Evolutionary conservation across 371 early-diverging fungal genomes (phyloP).

Genomic region (Mortierella sp.): DNA sequence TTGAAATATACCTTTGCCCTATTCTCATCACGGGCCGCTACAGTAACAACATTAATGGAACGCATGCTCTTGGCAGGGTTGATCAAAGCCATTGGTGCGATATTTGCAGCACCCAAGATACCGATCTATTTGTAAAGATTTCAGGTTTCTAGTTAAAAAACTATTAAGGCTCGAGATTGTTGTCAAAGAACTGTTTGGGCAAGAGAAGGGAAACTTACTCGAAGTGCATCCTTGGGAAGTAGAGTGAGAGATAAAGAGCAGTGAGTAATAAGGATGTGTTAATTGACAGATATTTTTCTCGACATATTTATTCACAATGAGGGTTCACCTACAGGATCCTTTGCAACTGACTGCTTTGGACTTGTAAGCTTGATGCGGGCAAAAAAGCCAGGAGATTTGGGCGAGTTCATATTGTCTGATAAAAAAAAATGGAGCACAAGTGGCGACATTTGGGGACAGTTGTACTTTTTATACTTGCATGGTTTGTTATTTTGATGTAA

Average conservation of each 20-base stretch:
- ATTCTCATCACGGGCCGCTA: conserved; percentile 58
- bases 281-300: too few species aligned
- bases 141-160: neutral
- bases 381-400: conserved; percentile 10
- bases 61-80: conserved; percentile 46
- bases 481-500: too few species aligned
- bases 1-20: conserved; percentile 40
- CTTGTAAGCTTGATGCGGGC: conserved; percentile 3
- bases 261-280: neutral
- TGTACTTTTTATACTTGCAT: too few species aligned
- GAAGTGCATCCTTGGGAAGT: conserved; percentile 44
- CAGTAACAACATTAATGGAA: conserved; percentile 44
- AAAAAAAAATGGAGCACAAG: too few species aligned
- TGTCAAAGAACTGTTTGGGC: too few species aligned
- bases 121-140: neutral
- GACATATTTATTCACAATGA: neutral
- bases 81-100: conserved; percentile 56
- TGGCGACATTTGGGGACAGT: too few species aligned
- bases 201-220: conserved; percentile 5
- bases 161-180: too few species aligned
- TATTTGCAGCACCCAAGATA: conserved; percentile 27
- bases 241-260: too few species aligned
- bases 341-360: conserved; percentile 13
- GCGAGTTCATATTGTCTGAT: neutral
- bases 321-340: conserved; percentile 22